Percentiles rank a stretch among this genome's conserved stretches.
Evolutionary conservation across 345 rosid genomes (phyloP).

Genomic region (Erodium maritimum): DNA sequence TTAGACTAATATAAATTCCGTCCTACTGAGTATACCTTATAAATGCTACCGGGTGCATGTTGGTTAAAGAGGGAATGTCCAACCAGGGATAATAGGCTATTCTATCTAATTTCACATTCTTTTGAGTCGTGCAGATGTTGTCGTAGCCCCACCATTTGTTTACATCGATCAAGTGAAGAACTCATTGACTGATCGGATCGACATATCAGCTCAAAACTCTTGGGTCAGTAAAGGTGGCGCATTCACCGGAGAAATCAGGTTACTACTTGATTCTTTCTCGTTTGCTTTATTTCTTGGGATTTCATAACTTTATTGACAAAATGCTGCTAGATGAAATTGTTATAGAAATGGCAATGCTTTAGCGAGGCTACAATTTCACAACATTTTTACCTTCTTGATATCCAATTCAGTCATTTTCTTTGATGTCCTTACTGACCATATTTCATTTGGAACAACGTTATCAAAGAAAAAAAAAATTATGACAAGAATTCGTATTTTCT

Average conservation of each 20-base stretch:
- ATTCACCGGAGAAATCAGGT: slow-evolving; percentile 99
- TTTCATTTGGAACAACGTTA: neutral
- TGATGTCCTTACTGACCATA: neutral
- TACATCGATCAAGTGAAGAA: slow-evolving; percentile 76
- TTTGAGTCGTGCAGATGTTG: slow-evolving; percentile 53
- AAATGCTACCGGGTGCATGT: too few relatives aligned
- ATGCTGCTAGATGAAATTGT: too few relatives aligned
- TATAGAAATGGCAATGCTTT: neutral
- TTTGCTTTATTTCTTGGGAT: too few relatives aligned
- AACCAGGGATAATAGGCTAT: neutral
- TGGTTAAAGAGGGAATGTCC: too few relatives aligned
- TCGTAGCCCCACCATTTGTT: slow-evolving; percentile 92
- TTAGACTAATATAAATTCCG: too few relatives aligned
- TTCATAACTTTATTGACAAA: too few relatives aligned
- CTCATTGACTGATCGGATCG: slow-evolving; percentile 58
- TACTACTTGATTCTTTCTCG: slow-evolving; percentile 4
- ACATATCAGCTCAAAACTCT: slow-evolving; percentile 86
- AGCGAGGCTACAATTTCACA: neutral
- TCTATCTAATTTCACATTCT: neutral
- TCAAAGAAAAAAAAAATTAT: neutral
- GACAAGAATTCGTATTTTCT: neutral
- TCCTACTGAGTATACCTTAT: too few relatives aligned
- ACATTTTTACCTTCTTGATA: neutral
- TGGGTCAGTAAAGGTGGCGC: slow-evolving; percentile 98
- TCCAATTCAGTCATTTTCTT: neutral